Conservation (phyloP, 345 rosid species). For the Arabis alpina region DNA sequence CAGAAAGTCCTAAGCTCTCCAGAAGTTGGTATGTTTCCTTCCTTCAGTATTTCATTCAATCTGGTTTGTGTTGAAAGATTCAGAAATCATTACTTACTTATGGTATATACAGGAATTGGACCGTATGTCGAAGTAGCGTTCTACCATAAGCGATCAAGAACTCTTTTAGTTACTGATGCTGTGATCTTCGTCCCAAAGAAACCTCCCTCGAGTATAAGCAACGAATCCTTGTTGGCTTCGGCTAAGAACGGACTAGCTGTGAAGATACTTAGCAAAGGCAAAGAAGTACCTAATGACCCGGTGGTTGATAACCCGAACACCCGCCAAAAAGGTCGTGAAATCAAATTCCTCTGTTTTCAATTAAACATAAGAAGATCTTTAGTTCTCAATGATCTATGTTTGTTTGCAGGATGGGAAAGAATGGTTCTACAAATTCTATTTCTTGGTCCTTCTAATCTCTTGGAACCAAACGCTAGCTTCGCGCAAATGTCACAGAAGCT, state of each 20-base stretch:
- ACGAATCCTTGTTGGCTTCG: slow-evolving; percentile 76
- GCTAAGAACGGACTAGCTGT: slow-evolving; percentile 96
- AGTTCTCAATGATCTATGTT: background rate
- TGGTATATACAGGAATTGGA: slow-evolving; percentile 70
- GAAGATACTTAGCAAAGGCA: slow-evolving; percentile 90
- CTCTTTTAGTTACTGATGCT: slow-evolving; percentile 86
- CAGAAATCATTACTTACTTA: slow-evolving; percentile 13
- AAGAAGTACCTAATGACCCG: slow-evolving; percentile 77
- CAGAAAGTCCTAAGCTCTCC: slow-evolving; percentile 94
- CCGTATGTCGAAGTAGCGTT: slow-evolving; percentile 95
- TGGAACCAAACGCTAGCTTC: slow-evolving; percentile 94
- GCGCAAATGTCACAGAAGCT: slow-evolving; percentile 93
- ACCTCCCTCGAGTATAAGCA: slow-evolving; percentile 84
- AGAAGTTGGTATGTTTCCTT: slow-evolving; percentile 72
- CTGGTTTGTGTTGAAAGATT: slow-evolving; percentile 16
- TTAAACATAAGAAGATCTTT: slow-evolving; percentile 11
- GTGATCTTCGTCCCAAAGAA: slow-evolving; percentile 80
- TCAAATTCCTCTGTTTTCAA: slow-evolving; percentile 14
- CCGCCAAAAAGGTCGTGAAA: slow-evolving; percentile 70
- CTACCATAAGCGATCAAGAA: slow-evolving; percentile 84
- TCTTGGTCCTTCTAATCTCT: slow-evolving; percentile 91
- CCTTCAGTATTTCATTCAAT: slow-evolving; percentile 1
- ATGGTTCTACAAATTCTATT: slow-evolving; percentile 95
- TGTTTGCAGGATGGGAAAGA: slow-evolving; percentile 94
- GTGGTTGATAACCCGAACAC: slow-evolving; percentile 69